Evolutionary conservation across 2,329 filamentous ascomycete species (phyloP), one percentile per base, ranked within the genome.

Genomic region (Penicillium occitanis): DNA sequence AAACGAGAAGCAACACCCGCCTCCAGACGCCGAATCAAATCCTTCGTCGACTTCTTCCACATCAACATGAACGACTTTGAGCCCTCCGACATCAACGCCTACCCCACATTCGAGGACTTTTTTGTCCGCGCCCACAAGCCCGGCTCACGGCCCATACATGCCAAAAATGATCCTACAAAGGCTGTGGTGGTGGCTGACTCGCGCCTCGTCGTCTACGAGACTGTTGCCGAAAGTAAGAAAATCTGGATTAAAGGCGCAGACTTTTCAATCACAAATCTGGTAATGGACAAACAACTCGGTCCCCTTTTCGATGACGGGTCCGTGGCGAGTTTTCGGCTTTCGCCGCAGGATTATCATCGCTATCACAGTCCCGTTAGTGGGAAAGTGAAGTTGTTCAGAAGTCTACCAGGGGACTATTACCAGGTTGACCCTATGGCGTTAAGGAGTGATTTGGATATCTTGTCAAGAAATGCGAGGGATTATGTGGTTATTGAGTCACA

Each of bases 261-360:
- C 46, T 83, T 83, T 68, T 78, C 74, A 6, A 76, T 83, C 53
- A 71, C 74, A 11, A 77, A 77, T 53, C 71, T 83, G 0, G 71
- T 81, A 7, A 75, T 74, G 65, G 76, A 79, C 63, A 69, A 68
- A 35, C 69, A 77, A 11, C 68, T 77, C 0, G 76, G 75, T 5
- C 66, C 69, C n/a, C 66, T 69, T 28, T 82, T 78, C 65, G 70
- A 70, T 5, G 72, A 77, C 17, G 78, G 74, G 0, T 71, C 76
- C 0, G 71, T 82, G 8, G 80, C 79, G 5, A 80, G 78, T 64
- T 81, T 80, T 64, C 74, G 78, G 4, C 70, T 83, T 2, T 77
- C 75, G 30, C 79, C 79, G 11, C 80, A 82, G 72, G 80, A 82
- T 69, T 82, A 82, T 66, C 80, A 83, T 68, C 75, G 81, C 4